Evolutionary conservation across 192 early-diverging fungal genomes (phyloP).

Genomic region (Linnemannia elongata): DNA sequence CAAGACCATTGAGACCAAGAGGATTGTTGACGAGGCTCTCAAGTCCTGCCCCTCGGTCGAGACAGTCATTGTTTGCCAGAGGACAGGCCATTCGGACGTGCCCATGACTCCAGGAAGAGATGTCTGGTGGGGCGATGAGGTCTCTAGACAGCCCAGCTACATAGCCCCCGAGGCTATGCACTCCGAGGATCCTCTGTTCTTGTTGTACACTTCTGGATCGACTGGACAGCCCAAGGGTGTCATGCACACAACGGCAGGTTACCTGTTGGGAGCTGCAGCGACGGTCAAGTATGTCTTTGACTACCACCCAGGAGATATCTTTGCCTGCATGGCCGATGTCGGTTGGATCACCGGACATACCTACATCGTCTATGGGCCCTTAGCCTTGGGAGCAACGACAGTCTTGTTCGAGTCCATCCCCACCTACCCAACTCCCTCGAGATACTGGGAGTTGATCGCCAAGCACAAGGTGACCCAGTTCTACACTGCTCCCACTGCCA

Average conservation of each 20-base stretch:
- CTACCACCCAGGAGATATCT: constrained; percentile 88
- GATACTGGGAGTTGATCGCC: constrained; percentile 88
- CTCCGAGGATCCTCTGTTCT: constrained; percentile 94
- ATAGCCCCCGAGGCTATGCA: constrained; percentile 85
- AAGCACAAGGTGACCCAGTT: constrained; percentile 96
- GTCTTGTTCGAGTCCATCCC: constrained; percentile 96
- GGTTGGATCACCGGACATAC: constrained; percentile 91
- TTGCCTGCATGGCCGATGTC: constrained; percentile 96
- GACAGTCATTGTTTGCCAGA: constrained; percentile 89
- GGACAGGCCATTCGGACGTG: constrained; percentile 83
- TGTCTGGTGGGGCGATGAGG: constrained; percentile 96
- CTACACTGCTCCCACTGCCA: constrained; percentile 98
- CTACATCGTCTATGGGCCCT: constrained; percentile 94
- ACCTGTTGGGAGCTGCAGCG: constrained; percentile 86
- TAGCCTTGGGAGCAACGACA: constrained; percentile 88
- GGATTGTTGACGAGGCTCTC: constrained; percentile 94
- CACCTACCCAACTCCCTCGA: constrained; percentile 88
- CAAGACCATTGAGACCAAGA: constrained; percentile 90
- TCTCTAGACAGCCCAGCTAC: constrained; percentile 82
- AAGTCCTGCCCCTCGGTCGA: constrained; percentile 81
- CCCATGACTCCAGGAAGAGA: constrained; percentile 84
- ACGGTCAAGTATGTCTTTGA: constrained; percentile 97
- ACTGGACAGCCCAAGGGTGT: constrained; percentile 96
- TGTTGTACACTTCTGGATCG: constrained; percentile 94
- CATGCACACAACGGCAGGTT: constrained; percentile 94